Conservation (phyloP, 805 yeast genomes). For the Pichia occidentalis region DNA sequence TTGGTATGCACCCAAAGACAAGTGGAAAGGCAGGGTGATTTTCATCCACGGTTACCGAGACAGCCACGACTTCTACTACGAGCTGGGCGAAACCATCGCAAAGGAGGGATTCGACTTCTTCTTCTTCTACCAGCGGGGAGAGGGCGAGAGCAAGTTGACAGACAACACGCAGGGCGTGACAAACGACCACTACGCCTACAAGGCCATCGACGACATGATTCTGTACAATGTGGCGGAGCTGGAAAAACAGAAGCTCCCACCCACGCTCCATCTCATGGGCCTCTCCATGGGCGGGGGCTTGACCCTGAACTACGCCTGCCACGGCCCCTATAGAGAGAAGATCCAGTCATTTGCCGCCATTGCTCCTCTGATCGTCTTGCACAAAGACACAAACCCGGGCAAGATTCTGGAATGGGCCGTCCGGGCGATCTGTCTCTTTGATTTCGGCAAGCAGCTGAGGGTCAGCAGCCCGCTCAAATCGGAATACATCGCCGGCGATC, state of each 20-base stretch:
- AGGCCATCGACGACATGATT: constrained; percentile 55
- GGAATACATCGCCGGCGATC: constrained; percentile 50
- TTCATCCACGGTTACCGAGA: constrained; percentile 73
- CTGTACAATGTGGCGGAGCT: constrained; percentile 35
- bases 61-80: constrained; percentile 40
- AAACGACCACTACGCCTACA: constrained; percentile 47
- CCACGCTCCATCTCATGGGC: constrained; percentile 50
- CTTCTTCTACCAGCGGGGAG: constrained; percentile 70
- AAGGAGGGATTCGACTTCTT: constrained; percentile 55
- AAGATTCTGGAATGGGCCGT: constrained; percentile 34
- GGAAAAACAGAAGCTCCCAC: constrained; percentile 18
- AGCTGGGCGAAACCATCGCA: constrained; percentile 47
- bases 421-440: constrained; percentile 39
- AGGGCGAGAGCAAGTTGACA: constrained; percentile 53
- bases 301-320: constrained; percentile 51
- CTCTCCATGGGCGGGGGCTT: constrained; percentile 85
- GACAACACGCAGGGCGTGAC: constrained; percentile 50
- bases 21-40: constrained; percentile 46
- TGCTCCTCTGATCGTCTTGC: constrained; percentile 56
- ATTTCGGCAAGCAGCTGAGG: constrained; percentile 34
- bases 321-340: constrained; percentile 43
- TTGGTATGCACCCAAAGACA: constrained; percentile 4
- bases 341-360: constrained; percentile 42
- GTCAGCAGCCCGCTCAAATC: constrained; percentile 49
- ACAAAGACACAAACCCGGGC: constrained; percentile 55